Percentiles rank a stretch among this genome's conserved stretches.
Evolutionary conservation across 176 grass and related monocot species (phyloP).

Genomic region (Luzula sylvatica): DNA sequence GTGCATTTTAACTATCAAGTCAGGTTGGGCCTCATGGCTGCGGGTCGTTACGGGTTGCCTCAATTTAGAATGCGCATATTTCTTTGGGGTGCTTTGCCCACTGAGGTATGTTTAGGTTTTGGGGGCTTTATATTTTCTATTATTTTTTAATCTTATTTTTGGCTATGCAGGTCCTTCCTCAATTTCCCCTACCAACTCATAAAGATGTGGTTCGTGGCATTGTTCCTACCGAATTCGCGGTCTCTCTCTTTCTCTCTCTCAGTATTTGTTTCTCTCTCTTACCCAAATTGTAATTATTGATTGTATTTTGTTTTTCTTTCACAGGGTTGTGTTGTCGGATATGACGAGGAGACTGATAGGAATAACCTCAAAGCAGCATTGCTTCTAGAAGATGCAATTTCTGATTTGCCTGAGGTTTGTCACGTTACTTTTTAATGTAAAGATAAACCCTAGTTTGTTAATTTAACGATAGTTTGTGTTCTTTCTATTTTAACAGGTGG

Average conservation of each 20-base stretch:
- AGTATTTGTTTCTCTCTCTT: not conserved
- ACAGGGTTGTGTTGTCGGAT: conserved; percentile 68
- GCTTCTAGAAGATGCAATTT: conserved; percentile 64
- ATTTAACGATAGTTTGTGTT: no score
- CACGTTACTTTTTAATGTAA: no score
- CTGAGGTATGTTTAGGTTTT: conserved; percentile 36
- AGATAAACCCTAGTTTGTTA: no score
- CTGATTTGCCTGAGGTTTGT: conserved; percentile 60
- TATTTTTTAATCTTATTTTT: not conserved
- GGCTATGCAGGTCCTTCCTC: conserved; percentile 39
- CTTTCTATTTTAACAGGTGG: conserved; percentile 36
- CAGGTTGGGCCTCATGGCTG: conserved; percentile 59
- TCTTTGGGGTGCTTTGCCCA: conserved; percentile 62
- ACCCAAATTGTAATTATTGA: not conserved
- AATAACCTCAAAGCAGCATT: conserved; percentile 39
- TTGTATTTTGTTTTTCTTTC: conserved; percentile 4
- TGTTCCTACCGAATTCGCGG: conserved; percentile 57
- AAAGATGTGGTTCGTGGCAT: conserved; percentile 55
- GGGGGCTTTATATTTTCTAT: not conserved
- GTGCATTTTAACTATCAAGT: conserved; percentile 81
- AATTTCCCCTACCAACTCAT: conserved; percentile 76
- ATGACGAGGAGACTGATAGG: conserved; percentile 40
- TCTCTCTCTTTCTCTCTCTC: conserved; percentile 6
- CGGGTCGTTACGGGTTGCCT: conserved; percentile 72
- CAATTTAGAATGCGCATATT: conserved; percentile 74